phyloP scores from a whole-genome alignment of 495 filamentous ascomycete species.

The Darksidea phi region DNA sequence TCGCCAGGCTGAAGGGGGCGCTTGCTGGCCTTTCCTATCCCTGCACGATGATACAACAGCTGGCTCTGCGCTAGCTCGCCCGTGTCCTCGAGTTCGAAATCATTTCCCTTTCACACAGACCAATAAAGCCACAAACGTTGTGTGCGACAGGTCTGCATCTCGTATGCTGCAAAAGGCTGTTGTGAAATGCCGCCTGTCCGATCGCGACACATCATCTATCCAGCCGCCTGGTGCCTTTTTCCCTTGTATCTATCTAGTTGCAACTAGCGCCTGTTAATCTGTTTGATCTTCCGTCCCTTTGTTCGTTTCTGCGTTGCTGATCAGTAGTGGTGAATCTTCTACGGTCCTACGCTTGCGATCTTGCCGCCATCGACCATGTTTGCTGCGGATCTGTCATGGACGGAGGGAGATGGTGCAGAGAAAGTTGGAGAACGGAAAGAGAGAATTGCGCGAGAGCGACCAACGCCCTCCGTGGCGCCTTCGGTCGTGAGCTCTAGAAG shows the following conservation, averaged over 20 bases:
- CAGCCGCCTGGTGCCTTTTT: conserved; percentile 9
- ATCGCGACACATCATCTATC: conserved; percentile 12
- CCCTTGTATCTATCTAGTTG: not conserved
- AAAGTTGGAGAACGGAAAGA: conserved; percentile 33
- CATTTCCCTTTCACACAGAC: conserved; percentile 8
- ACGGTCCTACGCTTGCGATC: not conserved
- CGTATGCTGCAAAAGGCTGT: conserved; percentile 13
- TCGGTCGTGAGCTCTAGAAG: conserved; percentile 28
- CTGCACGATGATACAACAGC: conserved; percentile 22
- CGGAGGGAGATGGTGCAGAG: conserved; percentile 18
- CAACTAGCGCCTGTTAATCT: conserved; percentile 15
- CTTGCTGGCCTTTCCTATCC: conserved; percentile 2
- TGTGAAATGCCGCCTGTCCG: conserved; percentile 7
- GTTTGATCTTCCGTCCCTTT: conserved; percentile 12
- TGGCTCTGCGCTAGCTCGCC: conserved; percentile 8
- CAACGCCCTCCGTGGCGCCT: conserved; percentile 8
- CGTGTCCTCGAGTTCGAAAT: conserved; percentile 10
- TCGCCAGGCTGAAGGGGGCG: conserved; percentile 10
- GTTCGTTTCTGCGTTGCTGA: not conserved
- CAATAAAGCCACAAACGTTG: conserved; percentile 34
- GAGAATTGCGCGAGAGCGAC: conserved; percentile 25
- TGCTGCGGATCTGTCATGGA: conserved; percentile 35
- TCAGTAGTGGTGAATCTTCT: conserved; percentile 1
- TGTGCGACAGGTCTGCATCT: conserved; percentile 16
- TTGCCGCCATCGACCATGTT: conserved; percentile 28